Percentiles rank a stretch among this genome's conserved stretches.
phyloP scores from a whole-genome alignment of 2,329 filamentous ascomycete species.

The Furcasterigmium furcatum region DNA sequence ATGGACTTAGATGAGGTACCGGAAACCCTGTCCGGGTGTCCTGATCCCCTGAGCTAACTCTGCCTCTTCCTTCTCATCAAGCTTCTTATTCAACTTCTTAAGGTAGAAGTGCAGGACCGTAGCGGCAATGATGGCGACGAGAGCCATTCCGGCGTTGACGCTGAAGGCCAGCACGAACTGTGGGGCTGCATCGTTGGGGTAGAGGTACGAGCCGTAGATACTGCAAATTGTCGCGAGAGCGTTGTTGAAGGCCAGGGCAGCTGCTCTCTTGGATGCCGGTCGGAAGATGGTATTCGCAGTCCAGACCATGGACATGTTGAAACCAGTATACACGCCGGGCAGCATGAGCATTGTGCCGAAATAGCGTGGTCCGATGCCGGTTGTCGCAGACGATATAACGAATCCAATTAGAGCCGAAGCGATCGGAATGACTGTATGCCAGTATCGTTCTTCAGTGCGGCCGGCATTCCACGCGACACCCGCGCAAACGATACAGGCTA shows the following conservation, averaged over 20 bases:
- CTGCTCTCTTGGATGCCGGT: slow-evolving; percentile 14
- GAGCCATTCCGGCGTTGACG: slow-evolving; percentile 18
- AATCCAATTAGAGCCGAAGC: slow-evolving; percentile 9
- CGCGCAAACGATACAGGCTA: slow-evolving; percentile 3
- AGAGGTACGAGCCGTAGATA: slow-evolving; percentile 21
- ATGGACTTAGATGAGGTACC: slow-evolving; percentile 12
- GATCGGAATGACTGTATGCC: slow-evolving; percentile 11
- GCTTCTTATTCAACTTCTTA: slow-evolving; percentile 15
- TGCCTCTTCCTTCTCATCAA: slow-evolving; percentile 14
- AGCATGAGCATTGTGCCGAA: slow-evolving; percentile 17
- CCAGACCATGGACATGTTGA: slow-evolving; percentile 20
- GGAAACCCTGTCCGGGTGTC: slow-evolving; percentile 10
- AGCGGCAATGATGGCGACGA: slow-evolving; percentile 15
- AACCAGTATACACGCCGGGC: slow-evolving; percentile 15
- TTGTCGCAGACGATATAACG: slow-evolving; percentile 8
- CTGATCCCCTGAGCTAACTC: slow-evolving; percentile 5
- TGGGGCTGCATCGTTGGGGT: slow-evolving; percentile 16
- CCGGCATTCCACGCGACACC: slow-evolving; percentile 9
- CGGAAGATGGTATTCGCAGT: slow-evolving; percentile 17
- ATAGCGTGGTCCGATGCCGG: slow-evolving; percentile 7
- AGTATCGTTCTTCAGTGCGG: slow-evolving; percentile 10
- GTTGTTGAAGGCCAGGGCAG: slow-evolving; percentile 17
- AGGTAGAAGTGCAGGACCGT: slow-evolving; percentile 16
- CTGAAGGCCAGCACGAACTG: slow-evolving; percentile 19
- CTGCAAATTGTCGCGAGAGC: slow-evolving; percentile 15